These are phyloP conservation scores for Penicillium coprophilum DNA, from an alignment of 495 filamentous ascomycete genomes.

Conservation along the genomic window DNA sequence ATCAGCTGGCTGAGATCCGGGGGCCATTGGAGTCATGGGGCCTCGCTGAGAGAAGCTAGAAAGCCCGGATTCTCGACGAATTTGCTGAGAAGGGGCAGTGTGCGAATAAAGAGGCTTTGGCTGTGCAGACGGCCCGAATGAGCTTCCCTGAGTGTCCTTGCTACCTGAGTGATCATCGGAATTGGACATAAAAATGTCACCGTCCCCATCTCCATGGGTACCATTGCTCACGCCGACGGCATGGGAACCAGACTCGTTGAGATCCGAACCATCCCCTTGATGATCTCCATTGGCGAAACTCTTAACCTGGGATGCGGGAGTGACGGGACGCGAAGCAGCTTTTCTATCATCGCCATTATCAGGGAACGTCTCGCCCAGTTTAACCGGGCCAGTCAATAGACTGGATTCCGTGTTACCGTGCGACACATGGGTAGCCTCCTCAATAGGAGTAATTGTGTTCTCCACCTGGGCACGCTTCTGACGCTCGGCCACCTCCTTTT, in stretches of 20 bases:
- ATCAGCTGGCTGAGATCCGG: constrained; percentile 71
- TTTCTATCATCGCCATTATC: constrained; percentile 32
- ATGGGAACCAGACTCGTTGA: constrained; percentile 42
- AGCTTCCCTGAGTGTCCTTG: constrained; percentile 47
- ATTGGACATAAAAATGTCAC: constrained; percentile 52
- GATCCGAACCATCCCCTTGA: constrained; percentile 47
- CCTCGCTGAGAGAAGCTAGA: constrained; percentile 66
- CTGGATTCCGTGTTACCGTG: constrained; percentile 45
- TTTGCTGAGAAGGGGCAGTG: constrained; percentile 53
- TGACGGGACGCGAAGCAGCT: constrained; percentile 46
- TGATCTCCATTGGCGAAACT: constrained; percentile 54
- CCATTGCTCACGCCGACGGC: constrained; percentile 62
- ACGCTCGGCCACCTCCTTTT: constrained; percentile 63
- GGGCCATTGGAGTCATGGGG: constrained; percentile 70
- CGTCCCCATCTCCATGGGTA: constrained; percentile 61
- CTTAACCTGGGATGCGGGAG: constrained; percentile 48
- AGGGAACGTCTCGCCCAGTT: constrained; percentile 58
- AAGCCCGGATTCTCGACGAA: constrained; percentile 49
- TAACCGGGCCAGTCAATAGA: constrained; percentile 56
- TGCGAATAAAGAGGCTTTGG: constrained; percentile 49
- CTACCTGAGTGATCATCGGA: constrained; percentile 44
- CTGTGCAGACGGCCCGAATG: constrained; percentile 54
- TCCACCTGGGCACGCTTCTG: constrained; percentile 23
- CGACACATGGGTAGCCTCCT: constrained; percentile 40
- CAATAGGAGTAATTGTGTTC: constrained; percentile 24